Percentiles rank a stretch among this genome's conserved stretches.
phyloP scores from a whole-genome alignment of 495 filamentous ascomycete genomes.

The Annulohypoxylon maeteangense region DNA sequence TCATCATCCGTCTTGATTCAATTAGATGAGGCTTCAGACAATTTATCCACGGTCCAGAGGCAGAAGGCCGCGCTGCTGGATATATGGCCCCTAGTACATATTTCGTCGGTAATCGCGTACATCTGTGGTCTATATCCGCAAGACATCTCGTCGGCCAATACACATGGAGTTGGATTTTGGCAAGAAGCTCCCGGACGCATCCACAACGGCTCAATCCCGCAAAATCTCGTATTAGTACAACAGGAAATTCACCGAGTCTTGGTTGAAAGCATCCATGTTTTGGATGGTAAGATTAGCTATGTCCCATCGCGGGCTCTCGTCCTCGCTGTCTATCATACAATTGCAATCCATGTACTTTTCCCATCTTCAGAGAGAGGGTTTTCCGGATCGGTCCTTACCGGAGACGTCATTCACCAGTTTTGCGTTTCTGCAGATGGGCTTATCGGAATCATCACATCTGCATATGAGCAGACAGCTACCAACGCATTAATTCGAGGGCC shows the following conservation, averaged over 20 bases:
- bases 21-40: conserved; percentile 10
- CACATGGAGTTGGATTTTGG: background rate
- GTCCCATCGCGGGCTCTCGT: background rate
- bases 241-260: conserved; percentile 4
- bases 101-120: conserved; percentile 9
- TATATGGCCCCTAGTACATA: conserved; percentile 5
- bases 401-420: conserved; percentile 4
- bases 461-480: background rate
- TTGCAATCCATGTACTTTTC: conserved; percentile 9
- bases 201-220: background rate
- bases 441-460: background rate
- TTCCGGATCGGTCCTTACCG: background rate
- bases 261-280: conserved; percentile 1
- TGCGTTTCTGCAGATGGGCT: conserved; percentile 9
- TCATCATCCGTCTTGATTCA: background rate
- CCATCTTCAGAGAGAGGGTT: background rate
- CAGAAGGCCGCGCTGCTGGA: conserved; percentile 9
- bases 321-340: conserved; percentile 7
- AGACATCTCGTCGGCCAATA: background rate
- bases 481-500: background rate
- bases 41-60: conserved; percentile 1
- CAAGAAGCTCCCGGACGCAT: background rate
- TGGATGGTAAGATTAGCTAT: conserved; percentile 3
- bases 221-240: background rate
- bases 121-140: conserved; percentile 10